Conservation (phyloP, 176 grass and related monocot genomes). For the Triticum monococcum region DNA sequence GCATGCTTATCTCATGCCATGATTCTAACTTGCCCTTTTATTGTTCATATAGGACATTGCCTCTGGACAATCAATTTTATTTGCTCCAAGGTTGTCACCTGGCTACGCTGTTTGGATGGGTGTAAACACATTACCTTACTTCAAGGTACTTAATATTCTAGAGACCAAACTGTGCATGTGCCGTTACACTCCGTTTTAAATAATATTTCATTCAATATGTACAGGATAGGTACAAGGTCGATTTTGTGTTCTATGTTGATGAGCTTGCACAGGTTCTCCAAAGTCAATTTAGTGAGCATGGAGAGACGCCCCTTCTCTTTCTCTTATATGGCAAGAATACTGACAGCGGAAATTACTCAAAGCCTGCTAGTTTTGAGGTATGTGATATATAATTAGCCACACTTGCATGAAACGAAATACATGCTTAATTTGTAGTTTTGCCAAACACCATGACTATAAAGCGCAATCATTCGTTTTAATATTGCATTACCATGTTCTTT, state of each 20-base stretch:
- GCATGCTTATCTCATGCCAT: not conserved
- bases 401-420: too few species aligned
- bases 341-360: conserved; percentile 83
- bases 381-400: not conserved
- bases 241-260: conserved; percentile 76
- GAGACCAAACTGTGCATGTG: not conserved
- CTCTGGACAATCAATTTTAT: conserved; percentile 73
- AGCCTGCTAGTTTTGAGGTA: conserved; percentile 86
- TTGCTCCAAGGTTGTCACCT: conserved; percentile 70
- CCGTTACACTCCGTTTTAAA: not conserved
- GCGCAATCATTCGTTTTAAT: too few species aligned
- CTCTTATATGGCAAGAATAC: conserved; percentile 70
- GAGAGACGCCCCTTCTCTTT: conserved; percentile 62
- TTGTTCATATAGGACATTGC: conserved; percentile 58
- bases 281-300: conserved; percentile 31
- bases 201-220: not conserved
- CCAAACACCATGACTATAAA: too few species aligned
- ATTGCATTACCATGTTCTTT: too few species aligned
- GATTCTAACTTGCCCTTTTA: not conserved
- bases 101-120: conserved; percentile 90
- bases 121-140: conserved; percentile 57
- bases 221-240: conserved; percentile 77
- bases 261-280: conserved; percentile 61
- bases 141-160: conserved; percentile 42
- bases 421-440: too few species aligned